Percentiles rank a stretch among this genome's conserved stretches.
Conservation (phyloP, 2,329 filamentous ascomycete genomes). For the Periconia macrospinosa region DNA sequence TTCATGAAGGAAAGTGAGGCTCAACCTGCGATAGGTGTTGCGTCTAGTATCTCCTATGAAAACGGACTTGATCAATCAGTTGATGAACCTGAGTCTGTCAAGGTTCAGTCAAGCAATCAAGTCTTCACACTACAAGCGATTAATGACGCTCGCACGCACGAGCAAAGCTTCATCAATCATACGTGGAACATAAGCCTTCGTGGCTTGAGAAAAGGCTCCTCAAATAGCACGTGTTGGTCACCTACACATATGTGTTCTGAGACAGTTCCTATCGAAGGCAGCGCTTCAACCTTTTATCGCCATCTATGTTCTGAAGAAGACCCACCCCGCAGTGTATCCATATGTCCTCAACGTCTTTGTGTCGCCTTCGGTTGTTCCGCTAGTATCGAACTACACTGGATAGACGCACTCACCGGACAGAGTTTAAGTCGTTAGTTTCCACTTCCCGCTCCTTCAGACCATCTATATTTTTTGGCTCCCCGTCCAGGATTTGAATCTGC, state of each 20-base stretch:
- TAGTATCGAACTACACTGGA: constrained; percentile 66
- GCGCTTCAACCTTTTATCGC: constrained; percentile 47
- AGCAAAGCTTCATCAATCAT: constrained; percentile 31
- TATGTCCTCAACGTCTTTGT: constrained; percentile 66
- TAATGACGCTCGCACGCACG: constrained; percentile 20
- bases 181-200: constrained; percentile 32
- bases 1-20: constrained; percentile 12
- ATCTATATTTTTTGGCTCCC: constrained; percentile 63
- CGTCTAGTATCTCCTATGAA: constrained; percentile 1
- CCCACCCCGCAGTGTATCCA: constrained; percentile 65
- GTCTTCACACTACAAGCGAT: constrained; percentile 22
- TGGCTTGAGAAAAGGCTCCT: constrained; percentile 5
- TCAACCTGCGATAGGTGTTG: constrained; percentile 4
- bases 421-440: constrained; percentile 60
- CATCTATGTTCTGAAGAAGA: constrained; percentile 61
- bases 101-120: constrained; percentile 28
- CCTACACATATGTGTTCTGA: constrained; percentile 1
- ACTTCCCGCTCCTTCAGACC: constrained; percentile 57
- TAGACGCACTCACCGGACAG: constrained; percentile 52
- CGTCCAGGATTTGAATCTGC: constrained; percentile 55
- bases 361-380: constrained; percentile 67
- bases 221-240: neutral
- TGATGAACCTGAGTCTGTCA: constrained; percentile 25
- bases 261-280: constrained; percentile 32
- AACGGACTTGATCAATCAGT: constrained; percentile 4